A percentile compares a stretch with the other conserved stretches of the same genome.
phyloP scores from a whole-genome alignment of 768 basidiomycete species.

The Mycena capillaripes region DNA sequence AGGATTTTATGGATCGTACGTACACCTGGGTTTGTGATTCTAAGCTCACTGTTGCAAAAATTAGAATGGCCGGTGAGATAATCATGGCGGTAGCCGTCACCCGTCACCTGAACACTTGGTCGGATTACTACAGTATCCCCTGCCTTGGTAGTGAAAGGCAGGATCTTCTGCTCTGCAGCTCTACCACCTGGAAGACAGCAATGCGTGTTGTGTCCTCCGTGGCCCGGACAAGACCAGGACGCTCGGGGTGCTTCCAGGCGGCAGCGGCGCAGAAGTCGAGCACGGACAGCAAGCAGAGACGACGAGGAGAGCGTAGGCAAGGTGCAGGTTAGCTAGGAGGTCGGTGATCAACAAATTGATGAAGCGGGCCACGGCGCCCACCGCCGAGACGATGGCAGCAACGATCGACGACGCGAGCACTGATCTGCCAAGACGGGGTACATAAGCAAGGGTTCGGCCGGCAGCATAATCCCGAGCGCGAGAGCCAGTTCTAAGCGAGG shows the following conservation, averaged over 20 bases:
- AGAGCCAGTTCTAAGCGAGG: slow-evolving; percentile 13
- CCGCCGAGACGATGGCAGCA: slow-evolving; percentile 13
- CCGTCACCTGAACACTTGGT: too few relatives aligned
- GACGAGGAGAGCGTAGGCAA: not conserved
- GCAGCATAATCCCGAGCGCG: not conserved
- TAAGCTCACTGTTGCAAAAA: too few relatives aligned
- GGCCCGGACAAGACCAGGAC: not conserved
- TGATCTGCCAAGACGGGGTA: not conserved
- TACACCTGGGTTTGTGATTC: too few relatives aligned
- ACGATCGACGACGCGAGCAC: slow-evolving; percentile 7
- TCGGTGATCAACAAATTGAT: not conserved
- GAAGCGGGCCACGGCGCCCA: slow-evolving; percentile 3
- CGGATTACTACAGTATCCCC: not conserved
- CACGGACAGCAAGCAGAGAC: not conserved
- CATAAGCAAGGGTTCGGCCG: not conserved
- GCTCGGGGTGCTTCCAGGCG: not conserved
- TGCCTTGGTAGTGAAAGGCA: not conserved
- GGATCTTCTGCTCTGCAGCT: not conserved
- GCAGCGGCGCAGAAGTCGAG: not conserved
- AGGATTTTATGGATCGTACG: too few relatives aligned
- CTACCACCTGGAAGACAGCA: not conserved
- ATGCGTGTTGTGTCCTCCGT: not conserved
- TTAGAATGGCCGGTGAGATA: too few relatives aligned
- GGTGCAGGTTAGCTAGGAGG: not conserved
- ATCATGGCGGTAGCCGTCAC: too few relatives aligned